Evolutionary conservation across 2,329 filamentous ascomycete genomes (phyloP), one percentile per base, ranked within the genome.

Genomic region (Trichoderma citrinoviride): DNA sequence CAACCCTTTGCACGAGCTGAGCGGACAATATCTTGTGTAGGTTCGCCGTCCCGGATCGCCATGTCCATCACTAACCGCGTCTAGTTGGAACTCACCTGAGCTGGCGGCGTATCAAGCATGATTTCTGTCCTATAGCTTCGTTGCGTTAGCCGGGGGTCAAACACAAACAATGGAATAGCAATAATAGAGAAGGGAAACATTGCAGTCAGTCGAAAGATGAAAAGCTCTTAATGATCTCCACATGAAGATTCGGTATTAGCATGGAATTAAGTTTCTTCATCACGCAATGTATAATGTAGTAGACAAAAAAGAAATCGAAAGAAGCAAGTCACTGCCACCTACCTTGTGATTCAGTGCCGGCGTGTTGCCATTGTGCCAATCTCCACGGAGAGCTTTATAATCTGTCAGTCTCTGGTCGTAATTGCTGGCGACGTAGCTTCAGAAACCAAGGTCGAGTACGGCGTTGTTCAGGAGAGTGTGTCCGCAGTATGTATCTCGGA

Each of bases 121-220:
- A 65, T 17, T 40, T 27, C 3, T 55, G 25, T 41, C 33, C 68
- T 67, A 60, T 17, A 56, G 17, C 57, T 67, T 37, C 15, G 67
- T 50, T 55, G 27, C n/a, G 57, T 71, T 64, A 71, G 70, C 68
- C 58, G 19, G n/a, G n/a, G 21, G n/a, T 37, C 61, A 65, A 65
- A 56, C 21, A 33, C 21, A 57, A 49, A 33, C 33, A 37, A 54
- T 41, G 61, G 41, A 55, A 40, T 29, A 63, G 67, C 57, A 40
- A 50, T 69, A 69, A 68, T 57, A 68, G 68, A 66, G 65, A 69
- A 64, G 69, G 70, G 17, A 40, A 71, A 71, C 64, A 70, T 71
- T 76, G 74, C 73, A 75, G 79, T 91, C 89, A 91, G 88, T 84
- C 84, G 88, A 91, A 91, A 91, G 89, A 91, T 91, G 89, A 91